A percentile compares a stretch with the other conserved stretches of the same genome.
phyloP scores from a whole-genome alignment of 371 early-diverging fungal genomes.

The Mortierella sp. region DNA sequence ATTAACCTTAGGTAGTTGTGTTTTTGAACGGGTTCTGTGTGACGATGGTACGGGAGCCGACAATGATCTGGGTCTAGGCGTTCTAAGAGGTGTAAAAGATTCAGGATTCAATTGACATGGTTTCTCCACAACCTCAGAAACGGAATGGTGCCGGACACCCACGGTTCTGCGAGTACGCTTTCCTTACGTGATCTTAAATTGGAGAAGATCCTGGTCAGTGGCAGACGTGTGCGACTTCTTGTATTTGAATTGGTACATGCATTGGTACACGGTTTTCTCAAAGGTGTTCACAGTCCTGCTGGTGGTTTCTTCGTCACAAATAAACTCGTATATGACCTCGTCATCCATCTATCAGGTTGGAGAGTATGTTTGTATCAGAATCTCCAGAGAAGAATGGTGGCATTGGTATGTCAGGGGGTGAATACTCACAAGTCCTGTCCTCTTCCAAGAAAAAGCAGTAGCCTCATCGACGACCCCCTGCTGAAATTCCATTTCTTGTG shows the following conservation, averaged over 20 bases:
- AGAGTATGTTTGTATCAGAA: neutral
- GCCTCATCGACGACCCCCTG: slow-evolving; percentile 43
- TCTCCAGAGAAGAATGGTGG: neutral
- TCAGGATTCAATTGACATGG: too few species aligned
- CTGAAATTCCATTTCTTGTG: slow-evolving; percentile 60
- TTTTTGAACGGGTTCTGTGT: too few species aligned
- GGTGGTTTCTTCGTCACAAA: slow-evolving; percentile 57
- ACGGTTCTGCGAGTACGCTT: neutral
- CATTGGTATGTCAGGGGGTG: neutral
- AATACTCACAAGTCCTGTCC: slow-evolving; percentile 33
- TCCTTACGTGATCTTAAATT: slow-evolving; percentile 56
- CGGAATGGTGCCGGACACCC: neutral
- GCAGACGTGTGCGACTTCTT: slow-evolving; percentile 61
- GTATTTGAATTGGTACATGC: slow-evolving; percentile 74
- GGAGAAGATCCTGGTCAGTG: slow-evolving; percentile 63
- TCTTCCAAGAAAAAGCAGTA: slow-evolving; percentile 48
- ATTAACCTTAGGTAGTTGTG: too few species aligned
- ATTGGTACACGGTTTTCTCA: slow-evolving; percentile 68
- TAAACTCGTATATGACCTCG: slow-evolving; percentile 54
- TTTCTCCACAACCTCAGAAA: too few species aligned
- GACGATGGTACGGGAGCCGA: too few species aligned
- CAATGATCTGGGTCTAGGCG: too few species aligned
- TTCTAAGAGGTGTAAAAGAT: too few species aligned
- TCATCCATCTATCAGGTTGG: slow-evolving; percentile 35
- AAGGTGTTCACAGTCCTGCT: slow-evolving; percentile 59